phyloP scores from a whole-genome alignment of 2,329 filamentous ascomycete species.

The Teratosphaeria nubilosa region DNA sequence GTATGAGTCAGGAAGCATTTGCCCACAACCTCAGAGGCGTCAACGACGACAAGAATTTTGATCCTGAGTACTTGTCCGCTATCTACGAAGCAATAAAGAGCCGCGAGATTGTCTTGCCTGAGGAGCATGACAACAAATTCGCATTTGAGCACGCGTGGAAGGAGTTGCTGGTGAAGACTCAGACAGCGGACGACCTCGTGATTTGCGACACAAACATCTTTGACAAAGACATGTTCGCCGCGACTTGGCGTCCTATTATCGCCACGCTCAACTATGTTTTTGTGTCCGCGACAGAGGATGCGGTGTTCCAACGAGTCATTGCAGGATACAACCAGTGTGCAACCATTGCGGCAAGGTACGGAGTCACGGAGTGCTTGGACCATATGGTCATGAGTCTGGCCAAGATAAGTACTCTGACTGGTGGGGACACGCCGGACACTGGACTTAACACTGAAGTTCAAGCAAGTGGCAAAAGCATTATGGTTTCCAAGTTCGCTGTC shows the following conservation, averaged over 20 bases:
- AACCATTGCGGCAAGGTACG: conserved; percentile 77
- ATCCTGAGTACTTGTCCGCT: conserved; percentile 67
- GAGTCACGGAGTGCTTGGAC: conserved; percentile 75
- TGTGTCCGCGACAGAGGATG: conserved; percentile 94
- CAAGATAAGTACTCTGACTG: conserved; percentile 79
- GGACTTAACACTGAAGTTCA: conserved; percentile 91
- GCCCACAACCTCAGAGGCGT: conserved; percentile 81
- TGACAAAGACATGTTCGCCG: conserved; percentile 94
- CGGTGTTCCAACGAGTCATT: conserved; percentile 87
- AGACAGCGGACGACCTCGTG: conserved; percentile 60
- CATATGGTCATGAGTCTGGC: conserved; percentile 85
- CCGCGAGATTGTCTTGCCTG: conserved; percentile 91
- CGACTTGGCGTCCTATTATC: conserved; percentile 90
- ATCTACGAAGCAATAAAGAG: conserved; percentile 88
- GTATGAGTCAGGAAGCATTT: conserved; percentile 80
- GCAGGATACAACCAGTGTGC: conserved; percentile 95
- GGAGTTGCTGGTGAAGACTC: conserved; percentile 78
- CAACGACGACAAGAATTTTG: conserved; percentile 77
- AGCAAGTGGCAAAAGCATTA: conserved; percentile 73
- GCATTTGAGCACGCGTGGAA: conserved; percentile 98
- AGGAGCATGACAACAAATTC: conserved; percentile 94
- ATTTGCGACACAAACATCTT: conserved; percentile 87
- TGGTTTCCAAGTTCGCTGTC: conserved; percentile 97
- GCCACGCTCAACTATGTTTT: conserved; percentile 96
- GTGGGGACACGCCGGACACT: conserved; percentile 67